A percentile compares a stretch with the other conserved stretches of the same genome.
Evolutionary conservation across 2,329 filamentous ascomycete species (phyloP).

Genomic region (Arthroderma sp.): DNA sequence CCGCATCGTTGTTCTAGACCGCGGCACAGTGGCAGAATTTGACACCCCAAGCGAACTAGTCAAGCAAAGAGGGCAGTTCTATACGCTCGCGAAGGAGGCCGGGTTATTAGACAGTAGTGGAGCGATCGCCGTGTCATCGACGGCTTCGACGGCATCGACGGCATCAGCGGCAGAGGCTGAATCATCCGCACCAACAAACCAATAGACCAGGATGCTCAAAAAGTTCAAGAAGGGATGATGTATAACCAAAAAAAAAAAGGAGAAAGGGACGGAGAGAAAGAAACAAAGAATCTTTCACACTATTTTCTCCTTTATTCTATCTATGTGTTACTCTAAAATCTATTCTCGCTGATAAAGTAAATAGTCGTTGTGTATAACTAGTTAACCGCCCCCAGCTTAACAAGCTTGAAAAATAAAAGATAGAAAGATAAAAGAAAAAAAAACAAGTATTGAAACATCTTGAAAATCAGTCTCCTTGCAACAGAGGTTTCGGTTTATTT

Average conservation of each 20-base stretch:
- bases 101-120: slow-evolving; percentile 49
- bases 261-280: background rate
- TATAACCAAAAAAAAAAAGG: background rate
- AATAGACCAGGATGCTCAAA: background rate
- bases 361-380: too few species aligned
- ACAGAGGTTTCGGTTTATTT: too few species aligned
- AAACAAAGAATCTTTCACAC: background rate
- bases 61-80: slow-evolving; percentile 64
- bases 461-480: too few species aligned
- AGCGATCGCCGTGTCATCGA: slow-evolving; percentile 9
- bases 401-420: too few species aligned
- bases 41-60: slow-evolving; percentile 72
- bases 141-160: slow-evolving; percentile 1
- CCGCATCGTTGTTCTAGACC: slow-evolving; percentile 84
- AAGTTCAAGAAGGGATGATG: background rate
- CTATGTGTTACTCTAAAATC: too few species aligned
- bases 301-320: too few species aligned
- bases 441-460: too few species aligned
- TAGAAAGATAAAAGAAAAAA: too few species aligned
- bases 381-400: too few species aligned
- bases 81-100: slow-evolving; percentile 81
- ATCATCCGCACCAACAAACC: background rate
- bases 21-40: slow-evolving; percentile 82
- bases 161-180: background rate
- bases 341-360: too few species aligned